Percentiles rank a stretch among this genome's conserved stretches.
Evolutionary conservation across 129 eudicot genomes (phyloP).

Genomic region (Centella asiatica): DNA sequence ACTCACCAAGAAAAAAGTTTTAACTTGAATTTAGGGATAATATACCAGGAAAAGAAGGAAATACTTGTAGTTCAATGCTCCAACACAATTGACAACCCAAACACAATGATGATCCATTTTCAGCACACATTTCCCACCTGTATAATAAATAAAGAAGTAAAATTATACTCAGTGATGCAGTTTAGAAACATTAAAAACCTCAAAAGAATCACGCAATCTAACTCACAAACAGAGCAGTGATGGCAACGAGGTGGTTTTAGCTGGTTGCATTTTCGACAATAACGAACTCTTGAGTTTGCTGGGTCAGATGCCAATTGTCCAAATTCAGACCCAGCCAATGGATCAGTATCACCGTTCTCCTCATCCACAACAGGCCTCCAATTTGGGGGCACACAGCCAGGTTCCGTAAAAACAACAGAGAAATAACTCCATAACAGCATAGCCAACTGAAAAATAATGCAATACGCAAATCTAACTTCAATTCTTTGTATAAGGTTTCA

Average conservation of each 20-base stretch:
- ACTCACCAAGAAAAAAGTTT: background rate
- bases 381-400: constrained; percentile 81
- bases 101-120: constrained; percentile 99
- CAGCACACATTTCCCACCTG: constrained; percentile 96
- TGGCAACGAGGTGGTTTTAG: constrained; percentile 97
- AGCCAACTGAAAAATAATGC: constrained; percentile 52
- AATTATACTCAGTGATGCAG: background rate
- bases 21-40: background rate
- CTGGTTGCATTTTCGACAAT: constrained; percentile 91
- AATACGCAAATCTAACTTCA: background rate
- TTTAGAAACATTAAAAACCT: background rate
- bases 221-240: constrained; percentile 97
- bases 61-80: constrained; percentile 97
- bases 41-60: constrained; percentile 98
- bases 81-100: constrained; percentile 99
- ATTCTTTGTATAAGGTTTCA: too few species aligned
- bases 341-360: constrained; percentile 77
- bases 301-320: constrained; percentile 42
- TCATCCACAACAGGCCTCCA: constrained; percentile 73
- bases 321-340: constrained; percentile 57
- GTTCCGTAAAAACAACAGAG: constrained; percentile 85
- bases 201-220: background rate
- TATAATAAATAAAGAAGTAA: constrained; percentile 16
- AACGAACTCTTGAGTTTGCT: constrained; percentile 48
- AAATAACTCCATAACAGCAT: constrained; percentile 97